Conservation (phyloP, 2,329 filamentous ascomycete species). For the Arthrobotrys sphaeroides region DNA sequence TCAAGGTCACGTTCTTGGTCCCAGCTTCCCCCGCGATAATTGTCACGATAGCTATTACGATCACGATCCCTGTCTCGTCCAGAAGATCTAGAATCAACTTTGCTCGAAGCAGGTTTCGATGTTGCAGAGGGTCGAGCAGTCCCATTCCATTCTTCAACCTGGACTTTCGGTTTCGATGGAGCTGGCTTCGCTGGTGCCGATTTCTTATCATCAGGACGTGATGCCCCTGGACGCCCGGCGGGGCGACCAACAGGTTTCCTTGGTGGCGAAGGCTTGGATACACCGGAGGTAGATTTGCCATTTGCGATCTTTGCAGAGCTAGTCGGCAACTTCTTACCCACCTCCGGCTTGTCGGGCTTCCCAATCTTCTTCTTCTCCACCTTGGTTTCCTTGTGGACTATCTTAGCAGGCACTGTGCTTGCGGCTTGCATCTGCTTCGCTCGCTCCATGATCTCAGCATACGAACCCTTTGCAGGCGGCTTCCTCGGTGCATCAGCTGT, state of each 20-base stretch:
- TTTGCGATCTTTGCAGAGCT: not conserved
- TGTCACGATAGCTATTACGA: no score
- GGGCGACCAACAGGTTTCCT: constrained; percentile 18
- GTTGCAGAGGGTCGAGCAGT: constrained; percentile 41
- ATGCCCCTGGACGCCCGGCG: not conserved
- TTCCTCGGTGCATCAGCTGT: constrained; percentile 42
- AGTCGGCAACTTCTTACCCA: constrained; percentile 18
- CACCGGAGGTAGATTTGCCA: constrained; percentile 1
- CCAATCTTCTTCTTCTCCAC: constrained; percentile 47
- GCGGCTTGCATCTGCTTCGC: constrained; percentile 49
- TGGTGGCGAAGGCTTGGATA: constrained; percentile 12
- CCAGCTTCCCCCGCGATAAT: no score
- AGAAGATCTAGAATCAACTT: not conserved
- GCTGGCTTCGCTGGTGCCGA: constrained; percentile 22
- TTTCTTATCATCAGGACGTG: constrained; percentile 14
- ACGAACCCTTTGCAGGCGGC: constrained; percentile 44
- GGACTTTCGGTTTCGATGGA: constrained; percentile 5
- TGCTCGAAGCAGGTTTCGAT: constrained; percentile 22
- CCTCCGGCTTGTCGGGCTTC: constrained; percentile 41
- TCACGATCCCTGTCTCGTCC: constrained; percentile 15
- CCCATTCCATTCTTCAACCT: constrained; percentile 42
- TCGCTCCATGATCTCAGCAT: constrained; percentile 49
- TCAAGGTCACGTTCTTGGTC: constrained; percentile 31
- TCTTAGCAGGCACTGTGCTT: constrained; percentile 33
- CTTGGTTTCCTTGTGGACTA: constrained; percentile 47